A percentile compares a stretch with the other conserved stretches of the same genome.
Evolutionary conservation across 306 rosid genomes (phyloP).

Genomic region (Prunus campanulata): DNA sequence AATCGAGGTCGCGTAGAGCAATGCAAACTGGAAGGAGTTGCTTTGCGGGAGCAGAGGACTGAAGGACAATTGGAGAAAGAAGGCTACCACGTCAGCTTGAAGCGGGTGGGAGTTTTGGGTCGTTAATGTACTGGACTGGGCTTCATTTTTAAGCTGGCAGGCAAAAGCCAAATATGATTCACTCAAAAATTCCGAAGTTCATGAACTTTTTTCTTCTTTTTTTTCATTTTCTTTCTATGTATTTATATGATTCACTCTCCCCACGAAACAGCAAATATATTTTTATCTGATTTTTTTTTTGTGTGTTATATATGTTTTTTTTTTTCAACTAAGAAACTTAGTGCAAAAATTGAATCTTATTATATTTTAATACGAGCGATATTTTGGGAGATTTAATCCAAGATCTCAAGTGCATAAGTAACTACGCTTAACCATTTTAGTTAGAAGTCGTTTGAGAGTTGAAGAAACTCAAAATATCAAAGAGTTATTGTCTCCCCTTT

Average conservation of each 20-base stretch:
- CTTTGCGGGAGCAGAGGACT: neutral
- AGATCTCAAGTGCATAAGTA: too few species aligned
- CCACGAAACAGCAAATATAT: neutral
- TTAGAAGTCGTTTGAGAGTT: too few species aligned
- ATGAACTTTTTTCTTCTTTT: neutral
- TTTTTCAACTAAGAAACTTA: too few species aligned
- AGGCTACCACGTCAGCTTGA: neutral
- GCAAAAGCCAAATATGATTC: neutral
- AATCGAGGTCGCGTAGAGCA: neutral
- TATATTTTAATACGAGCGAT: too few species aligned
- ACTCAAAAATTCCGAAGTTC: neutral
- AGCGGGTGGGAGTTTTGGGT: neutral
- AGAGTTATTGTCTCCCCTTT: neutral
- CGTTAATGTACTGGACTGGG: neutral
- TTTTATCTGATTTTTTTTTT: too few species aligned
- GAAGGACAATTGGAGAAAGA: neutral
- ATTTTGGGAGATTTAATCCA: too few species aligned
- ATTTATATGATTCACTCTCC: too few species aligned
- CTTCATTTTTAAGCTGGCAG: neutral
- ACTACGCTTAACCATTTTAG: too few species aligned
- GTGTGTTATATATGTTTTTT: too few species aligned
- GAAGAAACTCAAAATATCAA: neutral
- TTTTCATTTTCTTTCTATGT: neutral
- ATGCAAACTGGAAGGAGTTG: neutral
- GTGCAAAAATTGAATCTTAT: too few species aligned